Evolutionary conservation across 305 asterid genomes (phyloP), one percentile per base, ranked within the genome.

Genomic region (Andrographis paniculata): DNA sequence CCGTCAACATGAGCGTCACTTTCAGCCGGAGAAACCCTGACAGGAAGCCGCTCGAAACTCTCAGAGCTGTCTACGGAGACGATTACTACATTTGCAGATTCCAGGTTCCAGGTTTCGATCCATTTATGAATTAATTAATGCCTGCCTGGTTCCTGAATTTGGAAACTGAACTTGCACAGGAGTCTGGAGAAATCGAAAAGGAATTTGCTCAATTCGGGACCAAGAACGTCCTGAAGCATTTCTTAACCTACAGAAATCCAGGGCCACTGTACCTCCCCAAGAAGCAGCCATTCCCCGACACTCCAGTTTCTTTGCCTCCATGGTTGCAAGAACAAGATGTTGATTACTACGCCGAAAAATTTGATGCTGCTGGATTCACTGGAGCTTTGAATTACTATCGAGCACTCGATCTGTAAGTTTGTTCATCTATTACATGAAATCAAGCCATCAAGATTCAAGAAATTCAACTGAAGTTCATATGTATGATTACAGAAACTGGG

Each of bases 171-270:
- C n/a, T n/a, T n/a, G n/a, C n/a, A n/a, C 55, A 85, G 94, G 76
- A 79, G 46, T 55, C 69, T 18, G 94, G 96, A 20, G 56, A 69
- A 35, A 80, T 87, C 4, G 96, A 87, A 64, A 56, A 51, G 2
- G 89, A 79, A 21, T 82, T 87, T 57, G 77, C 65, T 10, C 17
- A 63, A 39, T 33, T 72, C 18, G 96, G 93, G 18, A 54, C 68
- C 9, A 87, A 68, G 69, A 67, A 27, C 4, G 79, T 71, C 20
- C 31, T 87, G 45, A 66, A 68, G 56, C 65, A 67, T 53, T 7
- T 80, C 36, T 56, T 82, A 2, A 52, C 81, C 13, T 71, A 68
- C 48, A 67, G 75, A 11, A 62, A 58, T 6, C 84, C 94, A 17
- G 75, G 58, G 20, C 89, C 94, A 9, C 46, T 77, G 1, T 15